phyloP scores from a whole-genome alignment of 2,329 filamentous ascomycete genomes.

The Talaromyces sp. region DNA sequence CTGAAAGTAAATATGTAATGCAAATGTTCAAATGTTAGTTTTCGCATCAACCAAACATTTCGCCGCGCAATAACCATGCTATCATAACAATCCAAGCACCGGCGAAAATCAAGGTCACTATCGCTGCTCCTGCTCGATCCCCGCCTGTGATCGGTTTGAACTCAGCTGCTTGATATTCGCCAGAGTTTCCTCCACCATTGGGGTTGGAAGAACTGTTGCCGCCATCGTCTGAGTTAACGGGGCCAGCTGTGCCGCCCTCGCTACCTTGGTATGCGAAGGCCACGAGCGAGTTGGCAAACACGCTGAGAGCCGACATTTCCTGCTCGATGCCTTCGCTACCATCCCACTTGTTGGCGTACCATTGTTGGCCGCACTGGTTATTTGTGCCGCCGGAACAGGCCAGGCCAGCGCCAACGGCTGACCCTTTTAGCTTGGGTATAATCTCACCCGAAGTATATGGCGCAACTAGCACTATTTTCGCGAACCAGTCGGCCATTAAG shows the following conservation, averaged over 20 bases:
- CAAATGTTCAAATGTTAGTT: neutral
- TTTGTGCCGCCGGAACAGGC: slow-evolving; percentile 47
- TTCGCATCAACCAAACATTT: neutral
- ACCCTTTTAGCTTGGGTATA: slow-evolving; percentile 47
- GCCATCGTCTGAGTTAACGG: slow-evolving; percentile 46
- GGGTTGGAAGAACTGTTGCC: slow-evolving; percentile 52
- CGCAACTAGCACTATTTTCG: slow-evolving; percentile 52
- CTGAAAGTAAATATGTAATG: neutral
- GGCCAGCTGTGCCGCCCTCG: slow-evolving; percentile 24
- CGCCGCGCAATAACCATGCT: slow-evolving; percentile 12
- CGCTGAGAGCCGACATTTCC: slow-evolving; percentile 37
- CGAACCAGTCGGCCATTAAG: slow-evolving; percentile 58
- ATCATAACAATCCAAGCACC: slow-evolving; percentile 12
- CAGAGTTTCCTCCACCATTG: slow-evolving; percentile 30
- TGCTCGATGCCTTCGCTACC: slow-evolving; percentile 32
- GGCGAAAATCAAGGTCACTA: slow-evolving; percentile 12
- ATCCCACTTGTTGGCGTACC: slow-evolving; percentile 33
- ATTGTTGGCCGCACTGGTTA: slow-evolving; percentile 50
- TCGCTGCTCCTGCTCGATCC: slow-evolving; percentile 12
- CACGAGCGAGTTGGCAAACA: slow-evolving; percentile 27
- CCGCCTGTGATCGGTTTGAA: slow-evolving; percentile 7
- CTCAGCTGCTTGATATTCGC: slow-evolving; percentile 5
- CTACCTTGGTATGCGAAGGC: slow-evolving; percentile 13
- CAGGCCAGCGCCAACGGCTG: slow-evolving; percentile 50
- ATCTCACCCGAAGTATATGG: slow-evolving; percentile 51